Evolutionary conservation across 148 eudicot genomes (phyloP), one percentile per base, ranked within the genome.

Genomic region (Fagopyrum homotropicum): DNA sequence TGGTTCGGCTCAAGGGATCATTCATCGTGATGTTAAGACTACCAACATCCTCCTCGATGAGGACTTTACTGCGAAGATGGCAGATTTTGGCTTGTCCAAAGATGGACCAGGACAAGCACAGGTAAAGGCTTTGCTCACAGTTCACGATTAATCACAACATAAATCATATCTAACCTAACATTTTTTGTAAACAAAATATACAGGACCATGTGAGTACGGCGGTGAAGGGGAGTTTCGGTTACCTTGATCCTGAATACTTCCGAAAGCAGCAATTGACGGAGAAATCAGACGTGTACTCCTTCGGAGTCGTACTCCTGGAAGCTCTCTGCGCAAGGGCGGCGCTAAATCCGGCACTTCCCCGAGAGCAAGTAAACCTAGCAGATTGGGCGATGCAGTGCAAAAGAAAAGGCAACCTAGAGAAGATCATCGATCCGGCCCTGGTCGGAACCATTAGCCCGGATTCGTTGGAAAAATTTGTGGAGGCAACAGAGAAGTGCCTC

Each of bases 211-310:
- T 87, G 9, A 89, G 93, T 75, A 89, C 90, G 1, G 87, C 92
- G 0, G 89, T 89, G 76, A 93, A 93, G 78, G 98, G 98, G 1
- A 91, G 97, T 56, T 93, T 93, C 45, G 97, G 98, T 68, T 94
- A 94, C 47, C 85, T 94, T 0, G 98, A 94, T 69, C 98, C 98
- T 0, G 98, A 94, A 78, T 94, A 94, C 81, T 94, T 94, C 83
- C 78, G 97, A 16, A 91, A 93, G 74, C 97, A 94, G 72, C 98
- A 94, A 48, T 83, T 94, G 5, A 94, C 98, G 0, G 97, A 94
- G 19, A 94, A 94, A 52, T 93, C 98, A 0, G 98, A 93, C 48
- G 98, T 93, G 9, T 91, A 93, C 81, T 93, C 98, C 0, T 95
- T 95, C 19, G 98, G 97, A 5, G 97, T 95, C 0, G 97, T 95